Evolutionary conservation across 1,139 yeast genomes (phyloP).

Genomic region (Sugiyamaella paludigena): DNA sequence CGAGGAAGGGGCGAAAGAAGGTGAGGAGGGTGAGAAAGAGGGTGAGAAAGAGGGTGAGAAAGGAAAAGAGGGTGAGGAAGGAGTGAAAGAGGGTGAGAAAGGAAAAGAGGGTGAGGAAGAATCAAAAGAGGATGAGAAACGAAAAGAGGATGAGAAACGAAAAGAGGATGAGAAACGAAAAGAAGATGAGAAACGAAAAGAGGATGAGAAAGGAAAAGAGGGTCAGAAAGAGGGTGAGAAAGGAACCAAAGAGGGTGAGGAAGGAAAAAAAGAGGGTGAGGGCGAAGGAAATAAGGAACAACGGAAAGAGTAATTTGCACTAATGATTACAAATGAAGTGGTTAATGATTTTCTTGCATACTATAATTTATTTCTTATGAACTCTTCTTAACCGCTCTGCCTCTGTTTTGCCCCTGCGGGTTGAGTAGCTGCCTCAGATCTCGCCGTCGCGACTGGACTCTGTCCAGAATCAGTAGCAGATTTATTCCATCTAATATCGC

Average conservation of each 20-base stretch:
- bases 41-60: not conserved
- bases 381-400: too few species aligned
- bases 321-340: too few species aligned
- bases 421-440: too few species aligned
- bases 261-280: not conserved
- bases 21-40: not conserved
- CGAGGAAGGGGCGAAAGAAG: not conserved
- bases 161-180: slow-evolving; percentile 17
- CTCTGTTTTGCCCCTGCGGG: too few species aligned
- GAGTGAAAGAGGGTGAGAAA: not conserved
- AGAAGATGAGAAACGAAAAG: slow-evolving; percentile 23
- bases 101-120: not conserved
- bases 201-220: slow-evolving; percentile 51
- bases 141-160: not conserved
- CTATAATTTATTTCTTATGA: too few species aligned
- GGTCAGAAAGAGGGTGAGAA: slow-evolving; percentile 44
- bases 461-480: too few species aligned
- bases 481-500: too few species aligned
- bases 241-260: slow-evolving; percentile 31
- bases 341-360: too few species aligned
- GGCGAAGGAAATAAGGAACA: not conserved
- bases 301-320: not conserved
- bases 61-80: not conserved
- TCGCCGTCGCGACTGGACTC: too few species aligned
- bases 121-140: not conserved